A percentile compares a stretch with the other conserved stretches of the same genome.
Conservation (phyloP, 2,329 filamentous ascomycete species). For the Dactylonectria macrodidyma region DNA sequence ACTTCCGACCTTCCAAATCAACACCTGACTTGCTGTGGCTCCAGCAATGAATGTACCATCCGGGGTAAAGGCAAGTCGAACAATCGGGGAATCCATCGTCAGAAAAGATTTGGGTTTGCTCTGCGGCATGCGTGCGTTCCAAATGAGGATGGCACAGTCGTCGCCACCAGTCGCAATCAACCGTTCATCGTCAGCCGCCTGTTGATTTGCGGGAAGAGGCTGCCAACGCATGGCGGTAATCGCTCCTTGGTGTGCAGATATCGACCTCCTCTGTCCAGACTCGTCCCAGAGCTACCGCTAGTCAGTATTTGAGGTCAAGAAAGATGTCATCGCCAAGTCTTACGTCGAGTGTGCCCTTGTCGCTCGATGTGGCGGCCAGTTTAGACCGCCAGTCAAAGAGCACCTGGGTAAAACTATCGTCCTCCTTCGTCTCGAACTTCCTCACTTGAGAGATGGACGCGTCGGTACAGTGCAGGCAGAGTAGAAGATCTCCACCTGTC, state of each 20-base stretch:
- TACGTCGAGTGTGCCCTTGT: conserved; percentile 74
- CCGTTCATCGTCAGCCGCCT: conserved; percentile 63
- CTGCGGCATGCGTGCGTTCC: conserved; percentile 71
- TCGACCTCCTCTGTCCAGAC: conserved; percentile 67
- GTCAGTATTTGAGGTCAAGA: conserved; percentile 33
- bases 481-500: conserved; percentile 69
- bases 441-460: conserved; percentile 61
- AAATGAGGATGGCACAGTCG: conserved; percentile 74
- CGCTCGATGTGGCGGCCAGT: conserved; percentile 71
- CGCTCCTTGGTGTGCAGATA: conserved; percentile 71
- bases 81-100: conserved; percentile 72
- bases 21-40: conserved; percentile 70
- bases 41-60: conserved; percentile 75
- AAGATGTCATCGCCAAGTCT: conserved; percentile 46
- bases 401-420: conserved; percentile 69
- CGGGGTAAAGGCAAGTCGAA: conserved; percentile 73
- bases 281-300: conserved; percentile 67
- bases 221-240: conserved; percentile 75
- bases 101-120: conserved; percentile 71
- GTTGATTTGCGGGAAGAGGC: conserved; percentile 60
- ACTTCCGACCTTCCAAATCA: conserved; percentile 77
- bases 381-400: conserved; percentile 69
- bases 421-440: conserved; percentile 67
- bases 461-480: conserved; percentile 64
- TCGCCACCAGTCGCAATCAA: conserved; percentile 74